A percentile compares a stretch with the other conserved stretches of the same genome.
Conservation (phyloP, 2,329 filamentous ascomycete species). For the Neocucurbitaria cava region DNA sequence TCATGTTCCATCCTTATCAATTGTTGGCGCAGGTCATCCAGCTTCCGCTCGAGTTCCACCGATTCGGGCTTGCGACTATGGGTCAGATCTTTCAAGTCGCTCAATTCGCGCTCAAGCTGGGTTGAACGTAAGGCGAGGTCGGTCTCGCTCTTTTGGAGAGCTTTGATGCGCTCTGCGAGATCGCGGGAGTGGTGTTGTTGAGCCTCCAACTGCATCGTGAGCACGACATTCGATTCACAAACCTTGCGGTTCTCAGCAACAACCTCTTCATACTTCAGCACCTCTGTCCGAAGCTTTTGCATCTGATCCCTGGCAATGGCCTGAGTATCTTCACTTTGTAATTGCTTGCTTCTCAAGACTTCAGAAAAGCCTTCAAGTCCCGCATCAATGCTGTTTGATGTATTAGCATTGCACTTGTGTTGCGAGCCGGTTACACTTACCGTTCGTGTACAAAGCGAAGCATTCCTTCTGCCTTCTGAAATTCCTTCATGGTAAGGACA, state of each 20-base stretch:
- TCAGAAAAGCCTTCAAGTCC: constrained; percentile 19
- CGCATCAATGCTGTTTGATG: constrained; percentile 20
- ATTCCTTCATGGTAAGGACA: constrained; percentile 26
- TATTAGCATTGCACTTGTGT: constrained; percentile 6
- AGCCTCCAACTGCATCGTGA: constrained; percentile 22
- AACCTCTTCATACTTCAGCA: constrained; percentile 28
- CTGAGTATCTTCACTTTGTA: constrained; percentile 12
- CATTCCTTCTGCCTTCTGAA: constrained; percentile 31
- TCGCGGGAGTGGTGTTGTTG: constrained; percentile 18
- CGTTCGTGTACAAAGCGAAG: constrained; percentile 28
- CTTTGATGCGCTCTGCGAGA: constrained; percentile 16
- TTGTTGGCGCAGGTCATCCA: constrained; percentile 15
- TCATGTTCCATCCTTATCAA: constrained; percentile 18
- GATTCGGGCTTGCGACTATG: not conserved
- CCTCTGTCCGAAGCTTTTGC: constrained; percentile 18
- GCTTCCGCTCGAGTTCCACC: constrained; percentile 11
- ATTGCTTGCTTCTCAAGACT: not conserved
- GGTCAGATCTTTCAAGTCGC: constrained; percentile 9
- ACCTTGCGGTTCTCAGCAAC: constrained; percentile 19
- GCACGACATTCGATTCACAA: constrained; percentile 16
- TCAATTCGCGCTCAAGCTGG: constrained; percentile 23
- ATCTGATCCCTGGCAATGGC: constrained; percentile 22
- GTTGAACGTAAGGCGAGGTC: constrained; percentile 12
- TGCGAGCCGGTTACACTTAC: constrained; percentile 14
- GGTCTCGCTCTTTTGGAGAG: constrained; percentile 15